Evolutionary conservation across 2,329 filamentous ascomycete genomes (phyloP), one percentile per base, ranked within the genome.

Genomic region (Sporothrix inflata): DNA sequence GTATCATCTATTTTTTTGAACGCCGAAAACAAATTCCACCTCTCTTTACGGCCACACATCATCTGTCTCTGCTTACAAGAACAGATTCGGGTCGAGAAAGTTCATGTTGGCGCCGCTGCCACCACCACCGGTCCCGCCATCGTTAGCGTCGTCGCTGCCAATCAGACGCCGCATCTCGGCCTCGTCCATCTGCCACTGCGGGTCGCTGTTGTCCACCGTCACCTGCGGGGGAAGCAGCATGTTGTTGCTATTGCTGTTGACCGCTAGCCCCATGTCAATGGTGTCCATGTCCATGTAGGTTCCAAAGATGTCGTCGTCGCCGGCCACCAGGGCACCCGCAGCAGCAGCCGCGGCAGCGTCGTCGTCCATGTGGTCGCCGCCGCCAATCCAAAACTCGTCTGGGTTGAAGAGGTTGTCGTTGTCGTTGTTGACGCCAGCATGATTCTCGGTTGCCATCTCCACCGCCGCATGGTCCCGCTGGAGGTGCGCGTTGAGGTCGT

Each of bases 401-500:
- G 38, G 65, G 5, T 71, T 21, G 30, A 72, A 47, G 3, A 69
- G 19, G 45, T 51, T 38, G 34, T 42, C 53, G 70, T 53, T 42
- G 16, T 49, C 45, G 14, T 67, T 71, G 40, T 6, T 16, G 21
- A 2, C 42, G 51, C 55, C 51, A 34, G 30, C 38, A 21, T 42
- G 57, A 12, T 34, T 30, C 4, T 4, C 61, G 21, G 14, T 14
- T 14, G 70, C 34, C 30, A 27, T 38, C 72, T 6, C 30, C 7
- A 72, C 27, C 74, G 60, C 19, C 21, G 51, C 42, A 30, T 78
- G 78, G 66, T 79, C 80, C 71, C 77, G 76, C 55, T 79, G 78
- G 2, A 86, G 70, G 75, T 89, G 87, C 2, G 79, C 75, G 57
- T 85, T 79, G 11, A 88, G 80, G 70, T 89, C 87, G 73, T 84